A percentile compares a stretch with the other conserved stretches of the same genome.
Conservation (phyloP, 768 basidiomycete species). For the Boletellus emodensis region DNA sequence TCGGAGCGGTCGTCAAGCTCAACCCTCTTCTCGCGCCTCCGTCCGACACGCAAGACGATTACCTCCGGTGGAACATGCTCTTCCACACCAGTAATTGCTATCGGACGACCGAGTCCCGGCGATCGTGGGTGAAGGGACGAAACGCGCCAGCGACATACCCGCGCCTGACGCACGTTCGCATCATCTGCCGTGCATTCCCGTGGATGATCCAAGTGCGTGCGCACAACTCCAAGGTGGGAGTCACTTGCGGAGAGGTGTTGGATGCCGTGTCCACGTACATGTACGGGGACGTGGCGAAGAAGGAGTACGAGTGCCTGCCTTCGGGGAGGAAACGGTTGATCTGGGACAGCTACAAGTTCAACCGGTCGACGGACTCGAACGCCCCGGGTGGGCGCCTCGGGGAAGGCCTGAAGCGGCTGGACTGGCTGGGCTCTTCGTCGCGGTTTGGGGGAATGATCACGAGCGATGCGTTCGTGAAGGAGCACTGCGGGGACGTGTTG, state of each 20-base stretch:
- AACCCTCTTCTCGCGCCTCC: slow-evolving; percentile 61
- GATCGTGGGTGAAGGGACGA: slow-evolving; percentile 67
- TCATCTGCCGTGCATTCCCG: slow-evolving; percentile 53
- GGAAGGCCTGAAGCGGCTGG: slow-evolving; percentile 59
- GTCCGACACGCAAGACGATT: slow-evolving; percentile 40
- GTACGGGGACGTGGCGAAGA: slow-evolving; percentile 45
- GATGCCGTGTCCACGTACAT: slow-evolving; percentile 51
- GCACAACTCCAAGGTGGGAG: slow-evolving; percentile 42
- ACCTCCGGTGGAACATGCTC: slow-evolving; percentile 74
- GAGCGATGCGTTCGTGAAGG: slow-evolving; percentile 43
- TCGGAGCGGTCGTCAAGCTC: slow-evolving; percentile 44
- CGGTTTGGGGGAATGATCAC: slow-evolving; percentile 59
- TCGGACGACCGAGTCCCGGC: slow-evolving; percentile 55
- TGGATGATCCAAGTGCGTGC: slow-evolving; percentile 53
- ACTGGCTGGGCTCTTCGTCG: slow-evolving; percentile 57
- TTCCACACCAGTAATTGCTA: slow-evolving; percentile 57
- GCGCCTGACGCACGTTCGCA: slow-evolving; percentile 46
- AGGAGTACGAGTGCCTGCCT: slow-evolving; percentile 48
- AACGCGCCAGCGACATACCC: slow-evolving; percentile 64
- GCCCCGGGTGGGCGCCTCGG: slow-evolving; percentile 70
- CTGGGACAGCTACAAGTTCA: slow-evolving; percentile 53
- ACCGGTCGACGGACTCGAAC: slow-evolving; percentile 58
- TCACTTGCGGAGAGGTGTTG: slow-evolving; percentile 66
- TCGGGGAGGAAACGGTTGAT: slow-evolving; percentile 39
- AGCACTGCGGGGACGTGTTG: slow-evolving; percentile 43